Evolutionary conservation across 352 stramenopile genomes (phyloP), one percentile per base, ranked within the genome.

Genomic region (Phytophthora crassamura): DNA sequence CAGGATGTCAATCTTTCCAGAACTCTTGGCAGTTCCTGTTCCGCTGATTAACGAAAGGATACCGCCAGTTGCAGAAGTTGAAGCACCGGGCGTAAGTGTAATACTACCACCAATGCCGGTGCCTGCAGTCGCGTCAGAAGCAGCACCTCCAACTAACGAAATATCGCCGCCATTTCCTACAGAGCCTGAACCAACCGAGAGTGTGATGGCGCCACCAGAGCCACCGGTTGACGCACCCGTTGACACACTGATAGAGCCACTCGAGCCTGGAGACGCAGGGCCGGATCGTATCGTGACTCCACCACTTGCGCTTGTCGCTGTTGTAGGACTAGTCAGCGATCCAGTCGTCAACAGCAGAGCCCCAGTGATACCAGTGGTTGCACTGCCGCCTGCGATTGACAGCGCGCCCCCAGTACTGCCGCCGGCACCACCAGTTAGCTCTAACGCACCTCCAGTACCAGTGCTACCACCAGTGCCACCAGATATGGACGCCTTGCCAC

Each of bases 1-100:
- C 38, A 69, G 28, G 28, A 88, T 59, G 20, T 76, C 60, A 51
- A 88, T 50, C 59, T 73, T 74, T 49, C 79, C 79, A 8, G 77
- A 85, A 30, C 67, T 78, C 40, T 81, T 86, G 15, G 67, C 38
- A 12, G 30, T 51, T 47, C 74, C 77, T n/a, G 62, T 67, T 18
- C 72, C 79, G 32, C 67, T 80, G 8, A 69, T 30, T 5, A 88
- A 51, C 8, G 64, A 72, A 22, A 88, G 38, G 5, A 69, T 48
- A 30, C 78, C 78, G 34, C 76, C 77, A 36, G 78, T 75, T 28
- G 67, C 59, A 28, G 52, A 74, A 28, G 35, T 54, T 22, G 76
- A 85, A 48, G 51, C 46, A 28, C 78, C 78, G 41, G 71, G 67
- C 30, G 74, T 73, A 10, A 84, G 50, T 11, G 48, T 74, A 35